phyloP scores from a whole-genome alignment of 2,329 filamentous ascomycete genomes.

The Bipolaris bicolor region DNA sequence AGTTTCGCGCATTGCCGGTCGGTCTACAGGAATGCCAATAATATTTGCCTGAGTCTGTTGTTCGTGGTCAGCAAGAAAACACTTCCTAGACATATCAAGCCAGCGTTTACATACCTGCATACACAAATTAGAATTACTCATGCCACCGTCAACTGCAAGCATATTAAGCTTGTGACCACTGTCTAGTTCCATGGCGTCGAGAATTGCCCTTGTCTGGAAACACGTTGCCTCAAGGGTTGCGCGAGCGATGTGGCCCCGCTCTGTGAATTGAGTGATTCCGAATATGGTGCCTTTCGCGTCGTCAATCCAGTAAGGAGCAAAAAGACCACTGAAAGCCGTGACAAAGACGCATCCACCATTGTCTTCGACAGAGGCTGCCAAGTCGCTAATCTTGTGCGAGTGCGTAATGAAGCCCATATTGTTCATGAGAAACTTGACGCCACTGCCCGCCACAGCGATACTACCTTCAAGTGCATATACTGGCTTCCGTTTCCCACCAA shows the following conservation, averaged over 20 bases:
- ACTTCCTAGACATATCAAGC: not conserved
- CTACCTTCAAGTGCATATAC: slow-evolving; percentile 85
- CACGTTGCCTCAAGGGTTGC: slow-evolving; percentile 90
- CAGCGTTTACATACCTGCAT: slow-evolving; percentile 66
- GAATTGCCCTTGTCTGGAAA: slow-evolving; percentile 90
- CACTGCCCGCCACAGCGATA: slow-evolving; percentile 80
- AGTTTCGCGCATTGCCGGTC: slow-evolving; percentile 88
- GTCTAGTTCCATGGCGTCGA: slow-evolving; percentile 89
- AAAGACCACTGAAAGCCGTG: slow-evolving; percentile 88
- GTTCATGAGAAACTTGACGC: slow-evolving; percentile 72
- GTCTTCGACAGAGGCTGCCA: slow-evolving; percentile 70
- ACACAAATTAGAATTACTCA: slow-evolving; percentile 85
- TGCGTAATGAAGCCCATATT: slow-evolving; percentile 68
- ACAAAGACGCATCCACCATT: slow-evolving; percentile 86
- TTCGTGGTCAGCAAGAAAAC: slow-evolving; percentile 20
- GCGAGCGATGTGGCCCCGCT: slow-evolving; percentile 83
- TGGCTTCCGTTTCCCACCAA: slow-evolving; percentile 69
- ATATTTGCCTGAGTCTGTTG: slow-evolving; percentile 78
- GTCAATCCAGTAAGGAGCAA: slow-evolving; percentile 94
- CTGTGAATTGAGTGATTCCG: slow-evolving; percentile 83
- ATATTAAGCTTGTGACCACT: slow-evolving; percentile 75
- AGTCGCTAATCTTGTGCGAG: slow-evolving; percentile 67
- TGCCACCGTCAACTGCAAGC: slow-evolving; percentile 85
- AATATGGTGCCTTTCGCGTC: slow-evolving; percentile 86
- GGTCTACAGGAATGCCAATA: slow-evolving; percentile 80